Evolutionary conservation across 345 rosid genomes (phyloP), one percentile per base, ranked within the genome.

Genomic region (Gynandropsis gynandra): DNA sequence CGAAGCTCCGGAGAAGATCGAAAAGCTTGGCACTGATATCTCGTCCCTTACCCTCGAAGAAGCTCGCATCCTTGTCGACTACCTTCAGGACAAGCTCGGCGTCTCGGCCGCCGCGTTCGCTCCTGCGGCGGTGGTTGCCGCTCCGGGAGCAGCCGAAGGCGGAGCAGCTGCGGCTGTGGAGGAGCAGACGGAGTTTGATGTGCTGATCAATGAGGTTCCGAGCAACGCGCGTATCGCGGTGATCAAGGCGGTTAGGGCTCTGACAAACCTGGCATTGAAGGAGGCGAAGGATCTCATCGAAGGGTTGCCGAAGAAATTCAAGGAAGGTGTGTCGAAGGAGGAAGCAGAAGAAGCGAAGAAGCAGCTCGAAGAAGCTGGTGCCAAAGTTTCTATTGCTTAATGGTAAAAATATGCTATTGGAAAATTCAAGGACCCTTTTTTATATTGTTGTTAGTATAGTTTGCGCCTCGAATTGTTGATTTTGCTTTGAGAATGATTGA

Each of bases 261-360:
- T 77, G 69, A 83, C 95, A 18, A 85, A 56, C 70, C 69, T 89
- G 84, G 89, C 87, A 0, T 68, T 89, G 68, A 85, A 89, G 69
- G 97, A 89, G 52, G 95, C 97, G 1, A 85, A 89, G 40, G 97
- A 85, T 1, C 65, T 89, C 21, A 80, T 85, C 11, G 95, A 85
- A 59, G 94, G 94, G 1, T 66, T 89, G 59, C 97, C 97, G 0
- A 85, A 85, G 84, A 89, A 85, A 71, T 80, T 89, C 10, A 89
- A 81, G 38, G 97, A 76, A 37, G 87, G 89, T 0, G 68, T 70
- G 2, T 68, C 85, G 0, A 83, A 81, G 53, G 97, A 89, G 4
- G 97, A 86, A 54, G 95, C 97, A 0, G 97, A 89, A 43, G 84
- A 78, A 4, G 90, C 90, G 5, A 89, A 81, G 88, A 83, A 80